Evolutionary conservation across 441 rosid species (phyloP), one percentile per base, ranked within the genome.

Genomic region (Monsonia emarginata): DNA sequence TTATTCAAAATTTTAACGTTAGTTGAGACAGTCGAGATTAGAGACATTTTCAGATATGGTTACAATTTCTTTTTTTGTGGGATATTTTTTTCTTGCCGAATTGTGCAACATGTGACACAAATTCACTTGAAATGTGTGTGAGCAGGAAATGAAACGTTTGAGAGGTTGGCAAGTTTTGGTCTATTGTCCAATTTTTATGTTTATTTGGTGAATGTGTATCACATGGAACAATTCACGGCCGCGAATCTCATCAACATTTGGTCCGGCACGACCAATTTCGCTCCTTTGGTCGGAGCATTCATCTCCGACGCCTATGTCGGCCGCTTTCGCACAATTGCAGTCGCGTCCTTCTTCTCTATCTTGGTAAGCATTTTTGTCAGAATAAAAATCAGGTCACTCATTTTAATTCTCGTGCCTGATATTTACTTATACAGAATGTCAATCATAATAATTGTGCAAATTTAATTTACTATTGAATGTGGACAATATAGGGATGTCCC

Each of bases 61-160:
- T 3, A 2, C 14, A 9, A 38, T 13, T 10, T 38, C 46, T 1
- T 10, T 38, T 8, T 9, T 38, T 38, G 2, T 9, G 14, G 2
- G 2, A 38, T 10, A 8, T 36, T 7, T 38, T 38, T 38, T 13
- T 38, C 1, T 38, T 38, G 14, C 34, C 34, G 3, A 31, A 31
- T 31, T 0, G 1, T n/a, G n/a, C n/a, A n/a, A n/a, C n/a, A n/a
- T n/a, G n/a, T n/a, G n/a, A n/a, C n/a, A n/a, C n/a, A n/a, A n/a
- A n/a, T 31, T 31, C 34, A 16, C 10, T 2, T 9, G 48, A 42
- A 42, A 18, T 5, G 56, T 25, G 21, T 65, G 59, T n/a, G 25
- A 2, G 71, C 74, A 91, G 98, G 90, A 64, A 91, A 86, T 59
- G 98, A 89, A 73, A 85, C 95, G 65, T 74, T 88, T 30, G 96